These are phyloP conservation scores for Candida morakotiae DNA, from an alignment of 805 yeast species.

Conservation along the genomic window DNA sequence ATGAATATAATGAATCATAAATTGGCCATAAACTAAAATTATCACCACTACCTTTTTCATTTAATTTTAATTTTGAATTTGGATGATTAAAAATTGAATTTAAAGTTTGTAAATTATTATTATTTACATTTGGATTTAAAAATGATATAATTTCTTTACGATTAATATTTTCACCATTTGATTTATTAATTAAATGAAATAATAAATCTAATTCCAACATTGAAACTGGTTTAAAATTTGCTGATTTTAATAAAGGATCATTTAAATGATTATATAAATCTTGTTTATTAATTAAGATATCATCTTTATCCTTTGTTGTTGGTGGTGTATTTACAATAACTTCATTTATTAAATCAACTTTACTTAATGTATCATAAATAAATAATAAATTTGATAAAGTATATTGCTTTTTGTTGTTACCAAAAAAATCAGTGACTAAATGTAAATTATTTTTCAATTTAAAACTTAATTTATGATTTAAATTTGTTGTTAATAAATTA, in stretches of 20 bases:
- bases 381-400: conserved; percentile 37
- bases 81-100: conserved; percentile 40
- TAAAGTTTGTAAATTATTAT: conserved; percentile 34
- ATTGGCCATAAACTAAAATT: conserved; percentile 45
- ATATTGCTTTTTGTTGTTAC: conserved; percentile 21
- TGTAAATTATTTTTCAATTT: conserved; percentile 32
- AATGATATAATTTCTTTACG: conserved; percentile 39
- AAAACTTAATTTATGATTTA: conserved; percentile 37
- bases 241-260: conserved; percentile 39
- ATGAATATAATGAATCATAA: conserved; percentile 77
- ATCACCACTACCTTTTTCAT: conserved; percentile 23
- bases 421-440: conserved; percentile 33
- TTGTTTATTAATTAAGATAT: conserved; percentile 36
- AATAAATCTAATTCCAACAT: conserved; percentile 37
- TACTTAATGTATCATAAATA: conserved; percentile 36
- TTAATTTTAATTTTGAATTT: conserved; percentile 34
- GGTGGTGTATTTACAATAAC: conserved; percentile 45
- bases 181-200: conserved; percentile 33
- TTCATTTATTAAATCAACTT: conserved; percentile 42
- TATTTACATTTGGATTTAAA: conserved; percentile 55
- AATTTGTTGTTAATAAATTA: conserved; percentile 30
- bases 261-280: conserved; percentile 40
- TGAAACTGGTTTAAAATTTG: conserved; percentile 40
- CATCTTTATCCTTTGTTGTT: conserved; percentile 35
- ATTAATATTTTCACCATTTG: conserved; percentile 34